Evolutionary conservation across 2,329 filamentous ascomycete genomes (phyloP).

Genomic region (Apiospora aurea): DNA sequence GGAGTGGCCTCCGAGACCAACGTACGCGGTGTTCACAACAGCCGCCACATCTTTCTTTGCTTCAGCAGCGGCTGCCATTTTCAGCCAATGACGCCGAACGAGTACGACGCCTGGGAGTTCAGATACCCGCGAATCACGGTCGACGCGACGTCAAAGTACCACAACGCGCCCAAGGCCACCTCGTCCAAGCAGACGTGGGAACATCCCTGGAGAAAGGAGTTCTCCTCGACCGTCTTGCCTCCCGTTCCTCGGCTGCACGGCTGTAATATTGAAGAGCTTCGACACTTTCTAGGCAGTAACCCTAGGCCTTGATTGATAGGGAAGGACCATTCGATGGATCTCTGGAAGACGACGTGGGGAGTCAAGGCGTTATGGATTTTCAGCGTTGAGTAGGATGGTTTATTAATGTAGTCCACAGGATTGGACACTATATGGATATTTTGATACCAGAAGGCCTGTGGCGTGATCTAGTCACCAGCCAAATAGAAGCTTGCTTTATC

Average conservation of each 20-base stretch:
- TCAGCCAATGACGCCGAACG: slow-evolving; percentile 43
- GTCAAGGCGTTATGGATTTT: too few species aligned
- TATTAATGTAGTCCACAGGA: not conserved
- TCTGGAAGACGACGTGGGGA: too few species aligned
- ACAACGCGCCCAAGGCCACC: slow-evolving; percentile 32
- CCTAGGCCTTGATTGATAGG: not conserved
- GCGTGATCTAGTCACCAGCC: not conserved
- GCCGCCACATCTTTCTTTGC: slow-evolving; percentile 42
- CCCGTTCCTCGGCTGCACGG: slow-evolving; percentile 34
- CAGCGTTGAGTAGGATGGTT: not conserved
- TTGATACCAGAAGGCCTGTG: not conserved
- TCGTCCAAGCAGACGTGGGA: slow-evolving; percentile 27
- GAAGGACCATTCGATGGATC: not conserved
- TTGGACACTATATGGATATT: slow-evolving; percentile 4
- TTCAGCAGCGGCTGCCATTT: slow-evolving; percentile 39
- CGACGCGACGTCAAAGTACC: slow-evolving; percentile 33
- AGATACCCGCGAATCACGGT: slow-evolving; percentile 41
- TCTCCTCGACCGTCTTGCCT: slow-evolving; percentile 32
- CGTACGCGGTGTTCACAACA: slow-evolving; percentile 42
- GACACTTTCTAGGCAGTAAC: slow-evolving; percentile 25
- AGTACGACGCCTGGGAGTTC: slow-evolving; percentile 43
- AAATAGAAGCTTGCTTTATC: not conserved
- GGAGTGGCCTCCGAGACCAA: slow-evolving; percentile 36
- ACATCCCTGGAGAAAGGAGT: slow-evolving; percentile 39
- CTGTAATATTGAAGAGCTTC: slow-evolving; percentile 29